Percentiles rank a stretch among this genome's conserved stretches.
Evolutionary conservation across 305 asterid genomes (phyloP).

Genomic region (Fraxinus dipetala): DNA sequence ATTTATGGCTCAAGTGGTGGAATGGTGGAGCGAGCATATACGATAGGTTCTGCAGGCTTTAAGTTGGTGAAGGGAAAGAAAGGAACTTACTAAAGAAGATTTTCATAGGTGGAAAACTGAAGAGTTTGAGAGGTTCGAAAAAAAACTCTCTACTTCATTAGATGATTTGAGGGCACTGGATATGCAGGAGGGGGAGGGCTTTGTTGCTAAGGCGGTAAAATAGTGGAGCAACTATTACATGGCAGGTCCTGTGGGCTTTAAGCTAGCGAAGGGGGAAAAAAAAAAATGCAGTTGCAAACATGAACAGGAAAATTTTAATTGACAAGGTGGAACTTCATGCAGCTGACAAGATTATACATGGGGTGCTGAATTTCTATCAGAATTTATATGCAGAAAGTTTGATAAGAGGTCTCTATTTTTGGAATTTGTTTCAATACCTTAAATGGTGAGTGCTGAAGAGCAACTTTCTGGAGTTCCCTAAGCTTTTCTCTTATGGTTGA

Average conservation of each 20-base stretch:
- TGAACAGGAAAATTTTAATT: not conserved
- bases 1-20: not conserved
- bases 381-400: not conserved
- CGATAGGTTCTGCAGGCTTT: not conserved
- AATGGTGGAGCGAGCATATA: not conserved
- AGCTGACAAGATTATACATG: not conserved
- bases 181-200: not conserved
- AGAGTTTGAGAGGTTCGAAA: not conserved
- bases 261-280: not conserved
- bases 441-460: not conserved
- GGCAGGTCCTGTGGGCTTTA: not conserved
- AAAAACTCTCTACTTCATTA: not conserved
- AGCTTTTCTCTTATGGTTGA: not conserved
- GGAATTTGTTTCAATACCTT: not conserved
- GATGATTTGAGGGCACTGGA: not conserved
- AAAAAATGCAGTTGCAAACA: not conserved
- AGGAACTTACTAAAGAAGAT: not conserved
- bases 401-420: not conserved
- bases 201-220: not conserved
- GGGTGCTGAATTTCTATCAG: not conserved
- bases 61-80: not conserved
- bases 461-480: not conserved
- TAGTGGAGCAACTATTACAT: not conserved
- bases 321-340: not conserved
- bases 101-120: not conserved